phyloP scores from a whole-genome alignment of 2,329 filamentous ascomycete species.

The Alternaria triticina region DNA sequence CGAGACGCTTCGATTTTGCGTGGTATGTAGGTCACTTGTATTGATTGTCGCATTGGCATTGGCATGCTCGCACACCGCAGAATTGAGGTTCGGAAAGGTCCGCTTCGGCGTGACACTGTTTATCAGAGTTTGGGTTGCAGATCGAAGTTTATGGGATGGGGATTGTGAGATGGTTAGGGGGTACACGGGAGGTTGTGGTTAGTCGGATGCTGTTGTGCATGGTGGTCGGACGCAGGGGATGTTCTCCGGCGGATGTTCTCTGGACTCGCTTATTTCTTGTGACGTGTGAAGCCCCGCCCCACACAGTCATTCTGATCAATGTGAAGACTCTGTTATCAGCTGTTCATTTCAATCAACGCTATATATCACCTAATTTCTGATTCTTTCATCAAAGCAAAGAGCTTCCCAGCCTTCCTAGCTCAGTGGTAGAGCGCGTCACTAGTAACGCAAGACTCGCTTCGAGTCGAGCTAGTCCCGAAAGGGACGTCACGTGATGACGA shows the following conservation, averaged over 20 bases:
- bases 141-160: not conserved
- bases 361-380: too few relatives aligned
- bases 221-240: not conserved
- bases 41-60: not conserved
- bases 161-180: not conserved
- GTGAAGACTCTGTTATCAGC: too few relatives aligned
- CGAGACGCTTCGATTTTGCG: not conserved
- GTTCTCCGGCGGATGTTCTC: not conserved
- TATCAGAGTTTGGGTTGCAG: not conserved
- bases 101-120: not conserved
- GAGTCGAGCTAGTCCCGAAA: not conserved
- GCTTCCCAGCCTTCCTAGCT: constrained; percentile 11
- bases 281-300: not conserved
- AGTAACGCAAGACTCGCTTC: not conserved
- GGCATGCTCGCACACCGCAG: not conserved
- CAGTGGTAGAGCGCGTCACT: constrained; percentile 19
- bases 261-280: not conserved
- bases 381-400: not conserved
- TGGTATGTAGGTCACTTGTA: not conserved
- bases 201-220: not conserved
- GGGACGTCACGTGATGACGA: constrained; percentile 3
- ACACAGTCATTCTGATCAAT: not conserved
- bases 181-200: not conserved
- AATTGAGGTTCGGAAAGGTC: not conserved
- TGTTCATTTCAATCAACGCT: too few relatives aligned